Evolutionary conservation across 2,329 filamentous ascomycete species (phyloP), one percentile per base, ranked within the genome.

Genomic region (Nothopassalora personata): DNA sequence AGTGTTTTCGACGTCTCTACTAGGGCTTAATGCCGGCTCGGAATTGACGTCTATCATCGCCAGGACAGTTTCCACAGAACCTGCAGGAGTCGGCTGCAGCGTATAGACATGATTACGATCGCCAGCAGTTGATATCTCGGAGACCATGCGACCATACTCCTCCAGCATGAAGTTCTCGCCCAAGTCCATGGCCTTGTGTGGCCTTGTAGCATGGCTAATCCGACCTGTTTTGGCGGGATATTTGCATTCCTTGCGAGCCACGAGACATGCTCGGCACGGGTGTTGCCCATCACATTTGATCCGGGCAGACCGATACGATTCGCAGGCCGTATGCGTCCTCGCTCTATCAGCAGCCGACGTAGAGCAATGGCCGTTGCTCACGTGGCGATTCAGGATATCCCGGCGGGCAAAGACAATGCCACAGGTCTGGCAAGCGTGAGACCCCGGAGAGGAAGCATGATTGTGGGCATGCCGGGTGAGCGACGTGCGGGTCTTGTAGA

Each of bases 391-490:
- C 7, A 64, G 33, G 23, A 64, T 61, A 19, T 64, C 60, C 18
- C 62, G 55, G 10, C 62, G 52, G 15, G 60, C 57, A 43, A 64
- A 62, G 28, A 59, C 50, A n/a, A 58, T 56, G 34, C 58, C 60
- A 36, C 62, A 64, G 9, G 53, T 61, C 13, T 52, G 31, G 53
- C 62, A 64, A 5, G 53, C 54, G 52, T 62, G 60, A 45, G 61
- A 60, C 28, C 51, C 48, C 7, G 54, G 52, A 3, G 54, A 50
- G 27, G 49, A 48, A 39, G 46, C 57, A 47, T 64, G 62, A 34
- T 64, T 64, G 45, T 61, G 55, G 33, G 60, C 51, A 39, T 64
- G 62, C 10, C 62, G 57, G 36, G 60, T 64, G 39, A 64, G 60
- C 15, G 60, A 60, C 10, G 60, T 61, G 18, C 58, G 43, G 33